Base-by-base conservation (phyloP, 306 rosid species). In the Malus fusca region DNA sequence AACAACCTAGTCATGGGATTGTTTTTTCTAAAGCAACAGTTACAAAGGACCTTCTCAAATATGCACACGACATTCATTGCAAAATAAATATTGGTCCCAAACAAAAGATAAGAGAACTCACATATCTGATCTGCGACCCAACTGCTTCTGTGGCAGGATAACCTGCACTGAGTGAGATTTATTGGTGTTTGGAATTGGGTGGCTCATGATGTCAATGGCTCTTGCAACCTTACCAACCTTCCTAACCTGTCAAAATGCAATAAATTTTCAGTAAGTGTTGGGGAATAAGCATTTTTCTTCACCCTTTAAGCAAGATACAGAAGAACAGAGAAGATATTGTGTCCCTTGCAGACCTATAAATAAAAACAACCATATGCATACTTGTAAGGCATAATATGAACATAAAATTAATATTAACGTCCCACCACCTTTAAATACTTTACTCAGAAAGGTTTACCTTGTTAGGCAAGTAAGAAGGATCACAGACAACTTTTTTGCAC, bases 151-250 rank as follows among this genome's bases (percentile, higher is more conserved):
- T 7, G 97, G 98, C 69, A 94, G 82, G 87, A 95, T 95, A 79
- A 95, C 88, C 86, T 95, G 97, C 83, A 87, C 97, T 0, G 97
- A 95, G 44, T 83, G 97, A 74, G 89, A 92, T 40, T 95, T 96
- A 80, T 72, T 83, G 75, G 98, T 90, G 91, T 75, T 89, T 66
- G 98, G 97, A 56, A 95, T 95, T 10, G 97, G 95, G 84, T 92
- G 98, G 86, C 87, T 92, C 98, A 95, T 92, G 66, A 95, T 95
- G 78, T 92, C 96, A 80, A 94, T 94, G 26, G 97, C 98, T 83
- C 95, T 90, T 35, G 98, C 97, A 88, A 94, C 98, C 88, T 69
- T 90, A 55, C 97, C 97, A 79, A 94, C 91, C 87, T 94, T 94
- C 84, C 91, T 88, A 71, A 91, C 98, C 98, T 91, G 90, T 87